These are phyloP conservation scores for Camelina laxa DNA, from an alignment of 345 rosid species.

Conservation along the genomic window DNA sequence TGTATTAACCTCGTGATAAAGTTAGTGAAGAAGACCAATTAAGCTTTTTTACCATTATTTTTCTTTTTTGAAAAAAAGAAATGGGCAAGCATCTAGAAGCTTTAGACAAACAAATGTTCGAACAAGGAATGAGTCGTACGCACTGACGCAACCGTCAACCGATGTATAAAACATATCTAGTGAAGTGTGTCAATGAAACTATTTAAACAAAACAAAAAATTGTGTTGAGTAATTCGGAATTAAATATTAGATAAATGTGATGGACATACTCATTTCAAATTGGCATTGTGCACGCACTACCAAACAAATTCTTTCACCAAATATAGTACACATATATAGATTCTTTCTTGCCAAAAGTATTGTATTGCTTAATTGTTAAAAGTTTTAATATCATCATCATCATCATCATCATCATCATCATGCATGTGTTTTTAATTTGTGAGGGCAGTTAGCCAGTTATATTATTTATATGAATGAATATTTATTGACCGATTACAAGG, in stretches of 20 bases:
- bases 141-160: slow-evolving; percentile 39
- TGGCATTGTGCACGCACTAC: slow-evolving; percentile 33
- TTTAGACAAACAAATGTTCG: too few species aligned
- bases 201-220: too few species aligned
- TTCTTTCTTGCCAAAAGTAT: background rate
- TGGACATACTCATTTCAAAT: background rate
- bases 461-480: too few species aligned
- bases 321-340: background rate
- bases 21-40: too few species aligned
- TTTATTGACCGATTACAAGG: background rate
- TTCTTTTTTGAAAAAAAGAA: too few species aligned
- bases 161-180: background rate
- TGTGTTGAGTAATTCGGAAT: too few species aligned
- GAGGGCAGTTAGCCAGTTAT: background rate
- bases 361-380: background rate
- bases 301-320: slow-evolving; percentile 20
- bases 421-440: background rate
- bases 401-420: too few species aligned
- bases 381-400: background rate
- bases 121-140: slow-evolving; percentile 19
- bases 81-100: slow-evolving; percentile 16
- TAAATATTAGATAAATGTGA: too few species aligned
- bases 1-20: too few species aligned
- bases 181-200: too few species aligned
- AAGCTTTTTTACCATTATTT: too few species aligned